Percentiles rank a stretch among this genome's conserved stretches.
These are phyloP conservation scores for Talaromyces sp. DNA, from an alignment of 2,329 filamentous ascomycete genomes.

Conservation along the genomic window DNA sequence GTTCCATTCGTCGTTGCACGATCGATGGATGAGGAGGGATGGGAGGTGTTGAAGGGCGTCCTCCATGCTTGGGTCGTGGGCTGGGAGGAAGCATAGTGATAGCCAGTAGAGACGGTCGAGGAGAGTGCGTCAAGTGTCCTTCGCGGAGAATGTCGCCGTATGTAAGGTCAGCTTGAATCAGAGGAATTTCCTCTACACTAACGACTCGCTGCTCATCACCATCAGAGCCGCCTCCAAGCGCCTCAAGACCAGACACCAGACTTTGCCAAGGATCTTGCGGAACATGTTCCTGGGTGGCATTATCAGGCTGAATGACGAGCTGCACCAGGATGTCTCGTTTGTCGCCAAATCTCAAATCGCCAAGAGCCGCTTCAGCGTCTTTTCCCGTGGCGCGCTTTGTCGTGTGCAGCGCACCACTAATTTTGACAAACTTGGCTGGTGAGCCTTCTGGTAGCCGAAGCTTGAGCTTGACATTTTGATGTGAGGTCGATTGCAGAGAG, in stretches of 20 bases:
- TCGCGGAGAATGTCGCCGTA: conserved; percentile 93
- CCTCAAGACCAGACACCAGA: conserved; percentile 91
- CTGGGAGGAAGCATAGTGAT: conserved; percentile 82
- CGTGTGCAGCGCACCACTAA: conserved; percentile 91
- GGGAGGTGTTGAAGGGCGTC: conserved; percentile 60
- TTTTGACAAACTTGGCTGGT: conserved; percentile 97
- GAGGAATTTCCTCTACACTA: conserved; percentile 88
- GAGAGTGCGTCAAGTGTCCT: conserved; percentile 77
- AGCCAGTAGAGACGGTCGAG: conserved; percentile 82
- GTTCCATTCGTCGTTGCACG: conserved; percentile 94
- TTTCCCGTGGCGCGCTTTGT: conserved; percentile 93
- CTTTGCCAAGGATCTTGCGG: conserved; percentile 97
- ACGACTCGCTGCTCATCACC: conserved; percentile 76
- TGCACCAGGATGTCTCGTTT: conserved; percentile 91
- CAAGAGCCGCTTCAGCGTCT: conserved; percentile 87
- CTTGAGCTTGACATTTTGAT: conserved; percentile 96
- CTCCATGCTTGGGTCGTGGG: conserved; percentile 55
- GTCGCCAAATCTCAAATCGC: conserved; percentile 90
- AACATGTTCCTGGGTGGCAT: conserved; percentile 71
- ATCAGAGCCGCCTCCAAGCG: conserved; percentile 81
- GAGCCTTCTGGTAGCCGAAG: conserved; percentile 92
- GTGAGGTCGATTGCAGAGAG: conserved; percentile 87
- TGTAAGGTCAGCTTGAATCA: conserved; percentile 89
- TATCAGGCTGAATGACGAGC: conserved; percentile 86
- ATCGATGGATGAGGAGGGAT: conserved; percentile 95